Evolutionary conservation across 805 yeast species (phyloP), one percentile per base, ranked within the genome.

Genomic region (Geotrichum ghanense): DNA sequence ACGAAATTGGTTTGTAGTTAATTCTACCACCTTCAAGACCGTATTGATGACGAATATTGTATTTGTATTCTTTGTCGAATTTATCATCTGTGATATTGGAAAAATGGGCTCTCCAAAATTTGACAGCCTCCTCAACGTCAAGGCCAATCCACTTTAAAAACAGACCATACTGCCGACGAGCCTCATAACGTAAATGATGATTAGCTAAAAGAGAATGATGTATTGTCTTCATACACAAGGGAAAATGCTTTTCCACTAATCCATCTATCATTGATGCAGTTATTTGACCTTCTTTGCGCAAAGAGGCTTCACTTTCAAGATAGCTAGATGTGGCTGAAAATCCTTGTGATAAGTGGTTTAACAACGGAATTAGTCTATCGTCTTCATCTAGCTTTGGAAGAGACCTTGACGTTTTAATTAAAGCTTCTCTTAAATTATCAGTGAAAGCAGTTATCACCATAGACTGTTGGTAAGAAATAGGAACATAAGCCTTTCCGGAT

Each of bases 101-200:
- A 64, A 90, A 90, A 52, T 81, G 81, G 45, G 65, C 67, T 10
- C 79, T 68, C 95, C 97, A 92, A 63, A 88, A 90, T 54, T 74
- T 76, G 49, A 90, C 62, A 0, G 97, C 89, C 60, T 92, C 97
- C 49, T 88, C 96, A 4, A 84, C 80, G 41, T 75, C 74, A 48
- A 92, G 70, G 0, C 99, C 98, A 53, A 87, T 81, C 22, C 95
- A 95, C 62, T 89, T 89, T 48, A 92, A 68, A 63, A 92, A 92
- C 17, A 86, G 66, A 3, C 87, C 79, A 45, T 88, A 71, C 64
- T 90, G 97, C 55, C 81, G 88, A 62, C 99, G 80, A 1, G 88
- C 96, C 16, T 70, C 70, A 64, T 85, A 84, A 59, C 81, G 79
- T 58, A 92, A 74, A 67, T 90, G 97, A 45, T 81, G 80, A 44